Evolutionary conservation across 441 rosid species (phyloP), one percentile per base, ranked within the genome.

Genomic region (Bruguiera hainesii): DNA sequence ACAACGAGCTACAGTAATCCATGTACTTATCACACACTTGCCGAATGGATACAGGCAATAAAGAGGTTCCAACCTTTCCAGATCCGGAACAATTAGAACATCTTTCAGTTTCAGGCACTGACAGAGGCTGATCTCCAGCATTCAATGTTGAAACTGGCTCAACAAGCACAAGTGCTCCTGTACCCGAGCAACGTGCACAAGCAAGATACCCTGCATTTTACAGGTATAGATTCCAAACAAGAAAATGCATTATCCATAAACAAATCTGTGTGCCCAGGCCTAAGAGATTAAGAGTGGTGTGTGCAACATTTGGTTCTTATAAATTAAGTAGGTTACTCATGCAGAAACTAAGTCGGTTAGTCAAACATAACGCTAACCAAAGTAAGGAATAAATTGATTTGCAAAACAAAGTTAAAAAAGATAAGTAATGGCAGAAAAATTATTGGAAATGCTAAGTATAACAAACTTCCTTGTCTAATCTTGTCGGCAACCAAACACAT

Each of bases 11-110:
- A 42, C 5, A 1, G 15, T 42, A 42, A 42, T 42, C 18, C 48
- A 11, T 42, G 46, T 16, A 37, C 10, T 10, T 37, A 37, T 37
- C 15, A 37, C 15, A 9, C 13, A 37, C 15, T 37, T 37, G 46
- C 46, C 10, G 15, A 37, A 37, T 37, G 48, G 48, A 42, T 42
- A 13, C 18, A 3, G 3, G 48, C 16, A 42, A 42, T 42, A 42
- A 13, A 42, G 16, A 26, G 56, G 66, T 66, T 49, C 75, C 49
- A 28, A 79, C 91, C 97, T 94, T 94, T 79, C 99, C 98, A 11
- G 99, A 78, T 68, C 98, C 99, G 11, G 97, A 91, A 79, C 99
- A 94, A 77, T 89, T 91, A 33, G 97, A 80, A 77, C 99, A 94
- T 87, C 99, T 85, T 82, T 91, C 92, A 1, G 94, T 82, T 77